Conservation (phyloP, 192 early-diverging fungal species). For the Cladochytrium replicatum region DNA sequence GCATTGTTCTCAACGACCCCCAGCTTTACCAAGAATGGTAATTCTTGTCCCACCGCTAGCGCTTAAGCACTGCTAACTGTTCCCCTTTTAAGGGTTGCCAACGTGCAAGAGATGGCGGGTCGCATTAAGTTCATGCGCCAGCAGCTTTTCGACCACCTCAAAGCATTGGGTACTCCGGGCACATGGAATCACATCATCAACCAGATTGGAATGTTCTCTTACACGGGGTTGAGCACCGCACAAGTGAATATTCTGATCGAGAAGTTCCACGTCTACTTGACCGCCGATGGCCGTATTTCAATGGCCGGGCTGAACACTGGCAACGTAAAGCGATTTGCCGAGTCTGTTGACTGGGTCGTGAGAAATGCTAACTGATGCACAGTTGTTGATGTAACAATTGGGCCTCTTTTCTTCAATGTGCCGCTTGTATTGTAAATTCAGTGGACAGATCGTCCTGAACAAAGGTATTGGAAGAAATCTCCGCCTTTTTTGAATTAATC, state of each 20-base stretch:
- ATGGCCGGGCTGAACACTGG: constrained; percentile 88
- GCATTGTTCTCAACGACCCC: constrained; percentile 67
- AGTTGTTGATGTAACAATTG: too few species aligned
- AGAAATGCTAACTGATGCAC: too few species aligned
- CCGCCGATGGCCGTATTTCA: constrained; percentile 90
- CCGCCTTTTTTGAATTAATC: too few species aligned
- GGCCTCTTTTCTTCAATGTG: too few species aligned
- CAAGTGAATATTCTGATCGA: constrained; percentile 75
- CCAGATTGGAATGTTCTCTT: constrained; percentile 98
- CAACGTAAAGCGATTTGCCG: constrained; percentile 94
- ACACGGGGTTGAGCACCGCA: constrained; percentile 77
- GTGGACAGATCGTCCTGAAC: too few species aligned
- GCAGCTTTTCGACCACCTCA: constrained; percentile 63
- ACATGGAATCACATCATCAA: constrained; percentile 88
- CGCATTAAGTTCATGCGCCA: constrained; percentile 91
- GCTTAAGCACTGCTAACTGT: not conserved
- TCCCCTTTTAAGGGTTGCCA: constrained; percentile 37
- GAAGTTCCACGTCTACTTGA: constrained; percentile 89
- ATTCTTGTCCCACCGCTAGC: not conserved
- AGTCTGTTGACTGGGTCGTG: constrained; percentile 89
- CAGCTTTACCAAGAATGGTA: constrained; percentile 76
- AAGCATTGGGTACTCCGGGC: constrained; percentile 67
- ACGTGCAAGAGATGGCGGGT: constrained; percentile 95
- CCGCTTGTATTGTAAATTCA: too few species aligned
- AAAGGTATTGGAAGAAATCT: too few species aligned